Evolutionary conservation across 2,329 filamentous ascomycete species (phyloP).

Genomic region (Thielaviopsis punctulata): DNA sequence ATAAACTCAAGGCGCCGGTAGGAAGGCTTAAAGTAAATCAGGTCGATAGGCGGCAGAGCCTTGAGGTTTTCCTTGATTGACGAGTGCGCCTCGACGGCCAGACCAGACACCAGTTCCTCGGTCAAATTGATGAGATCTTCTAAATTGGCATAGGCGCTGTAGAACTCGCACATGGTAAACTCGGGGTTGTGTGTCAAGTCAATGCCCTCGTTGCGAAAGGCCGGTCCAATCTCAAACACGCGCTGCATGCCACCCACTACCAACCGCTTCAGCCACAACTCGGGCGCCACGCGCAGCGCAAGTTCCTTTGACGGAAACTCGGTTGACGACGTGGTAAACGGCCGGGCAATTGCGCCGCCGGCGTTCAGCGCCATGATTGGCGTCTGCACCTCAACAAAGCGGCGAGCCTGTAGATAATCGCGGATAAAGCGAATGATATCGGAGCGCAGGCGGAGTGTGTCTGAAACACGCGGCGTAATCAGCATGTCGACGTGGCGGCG

Average conservation of each 20-base stretch:
- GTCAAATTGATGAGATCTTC: slow-evolving; percentile 60
- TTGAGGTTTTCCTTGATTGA: slow-evolving; percentile 28
- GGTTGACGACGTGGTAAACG: slow-evolving; percentile 65
- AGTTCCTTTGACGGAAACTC: slow-evolving; percentile 58
- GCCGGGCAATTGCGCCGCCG: slow-evolving; percentile 73
- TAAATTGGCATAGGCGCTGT: slow-evolving; percentile 68
- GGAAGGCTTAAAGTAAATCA: slow-evolving; percentile 29
- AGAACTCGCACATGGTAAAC: slow-evolving; percentile 96
- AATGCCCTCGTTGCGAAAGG: slow-evolving; percentile 85
- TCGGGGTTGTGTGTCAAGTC: slow-evolving; percentile 91
- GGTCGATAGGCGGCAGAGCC: slow-evolving; percentile 30
- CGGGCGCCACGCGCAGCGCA: slow-evolving; percentile 74
- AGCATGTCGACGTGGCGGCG: slow-evolving; percentile 78
- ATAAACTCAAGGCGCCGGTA: slow-evolving; percentile 68
- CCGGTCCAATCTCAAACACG: slow-evolving; percentile 84
- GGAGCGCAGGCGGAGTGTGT: slow-evolving; percentile 58
- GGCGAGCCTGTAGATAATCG: slow-evolving; percentile 50
- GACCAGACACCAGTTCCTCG: slow-evolving; percentile 46
- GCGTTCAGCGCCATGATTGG: slow-evolving; percentile 70
- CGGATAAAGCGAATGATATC: slow-evolving; percentile 58
- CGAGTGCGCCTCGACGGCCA: slow-evolving; percentile 34
- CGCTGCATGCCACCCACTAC: slow-evolving; percentile 75
- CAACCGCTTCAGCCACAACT: slow-evolving; percentile 86
- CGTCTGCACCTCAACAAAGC: slow-evolving; percentile 78
- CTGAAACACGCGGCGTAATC: slow-evolving; percentile 48